phyloP scores from a whole-genome alignment of 116 monocot species.

The Trichopus zeylanicus region DNA sequence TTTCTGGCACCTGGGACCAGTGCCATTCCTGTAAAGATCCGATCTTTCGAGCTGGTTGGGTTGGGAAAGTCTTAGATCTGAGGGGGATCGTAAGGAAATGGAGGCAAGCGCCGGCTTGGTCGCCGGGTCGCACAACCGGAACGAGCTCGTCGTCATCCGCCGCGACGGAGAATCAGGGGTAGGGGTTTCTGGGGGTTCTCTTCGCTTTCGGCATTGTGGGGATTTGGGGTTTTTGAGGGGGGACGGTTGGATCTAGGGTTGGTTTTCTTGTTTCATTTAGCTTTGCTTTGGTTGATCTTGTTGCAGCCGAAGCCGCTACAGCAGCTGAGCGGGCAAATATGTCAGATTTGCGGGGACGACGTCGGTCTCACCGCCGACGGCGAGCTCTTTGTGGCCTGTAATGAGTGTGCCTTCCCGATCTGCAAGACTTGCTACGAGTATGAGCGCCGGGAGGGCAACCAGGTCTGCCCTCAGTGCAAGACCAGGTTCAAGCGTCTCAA shows the following conservation, averaged over 20 bases:
- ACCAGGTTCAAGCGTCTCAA: constrained; percentile 82
- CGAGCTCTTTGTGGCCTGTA: constrained; percentile 88
- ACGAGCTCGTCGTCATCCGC: constrained; percentile 96
- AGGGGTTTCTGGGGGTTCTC: no score
- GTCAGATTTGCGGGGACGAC: constrained; percentile 89
- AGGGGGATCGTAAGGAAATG: constrained; percentile 24
- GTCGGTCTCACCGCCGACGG: constrained; percentile 66
- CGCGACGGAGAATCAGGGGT: constrained; percentile 69
- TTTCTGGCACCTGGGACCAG: not conserved
- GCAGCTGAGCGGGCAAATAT: constrained; percentile 56
- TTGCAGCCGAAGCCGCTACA: constrained; percentile 54
- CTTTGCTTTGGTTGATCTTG: not conserved
- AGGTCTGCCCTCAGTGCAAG: constrained; percentile 85
- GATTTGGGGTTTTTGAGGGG: no score
- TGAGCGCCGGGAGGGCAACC: constrained; percentile 78
- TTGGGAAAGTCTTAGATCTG: constrained; percentile 5
- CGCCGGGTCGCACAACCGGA: constrained; percentile 93
- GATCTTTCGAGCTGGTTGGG: constrained; percentile 2
- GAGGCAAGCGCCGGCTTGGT: constrained; percentile 92
- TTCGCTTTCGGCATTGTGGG: no score
- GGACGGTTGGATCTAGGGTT: no score
- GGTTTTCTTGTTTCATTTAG: not conserved
- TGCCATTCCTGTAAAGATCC: not conserved
- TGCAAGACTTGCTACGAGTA: constrained; percentile 84
- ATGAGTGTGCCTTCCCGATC: constrained; percentile 78